Percentiles rank a stretch among this genome's conserved stretches.
phyloP scores from a whole-genome alignment of 2,329 filamentous ascomycete genomes.

The Pseudogymnoascus sp. region DNA sequence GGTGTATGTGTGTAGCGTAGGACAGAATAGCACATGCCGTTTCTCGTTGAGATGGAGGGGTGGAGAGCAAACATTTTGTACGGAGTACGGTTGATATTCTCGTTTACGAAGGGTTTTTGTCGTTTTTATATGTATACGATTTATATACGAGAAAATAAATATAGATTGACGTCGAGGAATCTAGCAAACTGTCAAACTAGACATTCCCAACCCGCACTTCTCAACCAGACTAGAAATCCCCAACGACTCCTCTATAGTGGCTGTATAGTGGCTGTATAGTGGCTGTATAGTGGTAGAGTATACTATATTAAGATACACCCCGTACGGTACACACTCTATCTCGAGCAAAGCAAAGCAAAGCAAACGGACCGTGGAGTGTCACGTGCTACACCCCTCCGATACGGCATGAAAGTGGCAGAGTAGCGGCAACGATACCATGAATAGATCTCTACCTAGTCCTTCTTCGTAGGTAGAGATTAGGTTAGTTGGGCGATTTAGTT shows the following conservation, averaged over 20 bases:
- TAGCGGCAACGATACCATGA: not conserved
- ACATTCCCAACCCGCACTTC: not conserved
- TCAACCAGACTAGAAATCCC: not conserved
- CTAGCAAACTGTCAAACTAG: not conserved
- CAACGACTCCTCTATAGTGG: not conserved
- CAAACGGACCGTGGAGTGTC: not conserved
- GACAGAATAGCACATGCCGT: not conserved
- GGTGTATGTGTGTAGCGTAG: not conserved
- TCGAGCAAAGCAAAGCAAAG: not conserved
- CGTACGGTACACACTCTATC: not conserved
- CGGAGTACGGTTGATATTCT: not conserved
- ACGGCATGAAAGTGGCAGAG: not conserved
- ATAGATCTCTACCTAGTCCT: not conserved
- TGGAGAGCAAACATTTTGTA: not conserved
- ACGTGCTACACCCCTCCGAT: not conserved
- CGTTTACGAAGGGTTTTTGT: not conserved
- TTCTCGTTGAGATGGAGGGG: not conserved
- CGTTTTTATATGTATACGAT: not conserved
- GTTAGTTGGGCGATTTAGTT: slow-evolving; percentile 11
- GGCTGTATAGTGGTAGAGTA: not conserved
- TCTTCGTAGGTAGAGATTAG: not conserved
- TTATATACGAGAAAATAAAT: not conserved
- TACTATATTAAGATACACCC: not conserved
- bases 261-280: not conserved
- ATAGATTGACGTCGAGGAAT: not conserved